phyloP scores from a whole-genome alignment of 1,284 basidiomycete species.

The Waitea zeae region DNA sequence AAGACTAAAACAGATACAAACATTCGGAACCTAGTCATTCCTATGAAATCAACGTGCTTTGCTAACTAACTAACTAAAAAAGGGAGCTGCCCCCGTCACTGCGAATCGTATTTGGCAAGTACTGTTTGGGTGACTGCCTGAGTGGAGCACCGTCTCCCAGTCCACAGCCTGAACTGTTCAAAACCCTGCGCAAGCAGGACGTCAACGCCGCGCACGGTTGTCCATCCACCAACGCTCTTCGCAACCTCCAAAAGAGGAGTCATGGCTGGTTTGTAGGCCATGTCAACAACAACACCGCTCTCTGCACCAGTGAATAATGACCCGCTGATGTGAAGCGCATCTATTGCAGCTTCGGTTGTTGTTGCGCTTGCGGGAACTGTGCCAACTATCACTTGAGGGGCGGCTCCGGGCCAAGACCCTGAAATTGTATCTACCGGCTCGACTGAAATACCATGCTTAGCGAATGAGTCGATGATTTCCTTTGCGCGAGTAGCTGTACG shows the following conservation, averaged over 20 bases:
- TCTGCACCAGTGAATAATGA: slow-evolving; percentile 28
- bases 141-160: slow-evolving; percentile 38
- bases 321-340: slow-evolving; percentile 36
- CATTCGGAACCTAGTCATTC: no score
- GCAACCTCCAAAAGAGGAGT: slow-evolving; percentile 52
- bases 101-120: slow-evolving; percentile 26
- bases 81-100: no score
- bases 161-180: slow-evolving; percentile 76
- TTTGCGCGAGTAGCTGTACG: slow-evolving; percentile 62
- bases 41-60: no score
- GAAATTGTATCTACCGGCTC: slow-evolving; percentile 48
- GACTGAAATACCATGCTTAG: slow-evolving; percentile 42
- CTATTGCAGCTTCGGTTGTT: slow-evolving; percentile 17
- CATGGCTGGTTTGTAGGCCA: slow-evolving; percentile 80
- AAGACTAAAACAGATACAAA: no score
- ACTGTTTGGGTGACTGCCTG: slow-evolving; percentile 27
- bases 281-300: slow-evolving; percentile 68
- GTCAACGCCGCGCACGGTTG: slow-evolving; percentile 60
- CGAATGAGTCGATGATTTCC: slow-evolving; percentile 51
- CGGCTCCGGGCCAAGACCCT: slow-evolving; percentile 25
- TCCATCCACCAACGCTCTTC: slow-evolving; percentile 37
- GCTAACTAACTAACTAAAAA: no score
- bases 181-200: slow-evolving; percentile 80
- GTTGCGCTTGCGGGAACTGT: slow-evolving; percentile 74
- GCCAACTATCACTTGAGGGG: slow-evolving; percentile 64